A percentile compares a stretch with the other conserved stretches of the same genome.
phyloP scores from a whole-genome alignment of 768 basidiomycete genomes.

The Lentinula raphanica region DNA sequence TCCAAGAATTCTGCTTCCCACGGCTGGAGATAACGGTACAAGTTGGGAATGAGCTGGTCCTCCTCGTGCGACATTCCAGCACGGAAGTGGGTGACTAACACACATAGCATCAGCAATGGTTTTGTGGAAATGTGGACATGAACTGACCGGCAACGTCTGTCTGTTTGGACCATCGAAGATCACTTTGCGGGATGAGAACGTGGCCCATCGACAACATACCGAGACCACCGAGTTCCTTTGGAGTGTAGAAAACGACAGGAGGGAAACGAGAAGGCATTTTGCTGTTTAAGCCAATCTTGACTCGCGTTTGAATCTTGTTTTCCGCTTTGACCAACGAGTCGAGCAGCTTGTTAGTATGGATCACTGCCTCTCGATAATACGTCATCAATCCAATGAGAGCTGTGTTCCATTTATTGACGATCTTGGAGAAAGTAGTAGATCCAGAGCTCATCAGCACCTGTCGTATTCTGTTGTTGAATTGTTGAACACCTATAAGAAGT shows the following conservation, averaged over 20 bases:
- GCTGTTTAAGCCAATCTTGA: slow-evolving; percentile 98
- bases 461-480: slow-evolving; percentile 96
- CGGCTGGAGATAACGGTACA: slow-evolving; percentile 94
- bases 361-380: slow-evolving; percentile 96
- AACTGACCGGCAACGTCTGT: slow-evolving; percentile 87
- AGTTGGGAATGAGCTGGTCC: slow-evolving; percentile 91
- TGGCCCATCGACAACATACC: slow-evolving; percentile 99
- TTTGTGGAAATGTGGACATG: background rate
- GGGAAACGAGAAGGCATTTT: slow-evolving; percentile 99
- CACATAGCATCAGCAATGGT: background rate
- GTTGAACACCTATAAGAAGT: slow-evolving; percentile 64
- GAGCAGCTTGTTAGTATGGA: slow-evolving; percentile 93
- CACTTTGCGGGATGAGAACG: slow-evolving; percentile 96
- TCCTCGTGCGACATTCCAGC: slow-evolving; percentile 97
- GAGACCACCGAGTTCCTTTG: slow-evolving; percentile 96
- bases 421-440: slow-evolving; percentile 97
- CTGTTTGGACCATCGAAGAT: slow-evolving; percentile 96
- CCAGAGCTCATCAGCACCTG: slow-evolving; percentile 98
- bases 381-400: slow-evolving; percentile 95
- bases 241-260: slow-evolving; percentile 92
- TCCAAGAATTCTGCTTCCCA: slow-evolving; percentile 99
- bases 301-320: slow-evolving; percentile 99
- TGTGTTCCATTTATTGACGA: slow-evolving; percentile 98
- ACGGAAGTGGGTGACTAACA: slow-evolving; percentile 91
- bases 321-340: slow-evolving; percentile 97